Conservation (phyloP, 768 basidiomycete genomes). For the Trametes cubensis region DNA sequence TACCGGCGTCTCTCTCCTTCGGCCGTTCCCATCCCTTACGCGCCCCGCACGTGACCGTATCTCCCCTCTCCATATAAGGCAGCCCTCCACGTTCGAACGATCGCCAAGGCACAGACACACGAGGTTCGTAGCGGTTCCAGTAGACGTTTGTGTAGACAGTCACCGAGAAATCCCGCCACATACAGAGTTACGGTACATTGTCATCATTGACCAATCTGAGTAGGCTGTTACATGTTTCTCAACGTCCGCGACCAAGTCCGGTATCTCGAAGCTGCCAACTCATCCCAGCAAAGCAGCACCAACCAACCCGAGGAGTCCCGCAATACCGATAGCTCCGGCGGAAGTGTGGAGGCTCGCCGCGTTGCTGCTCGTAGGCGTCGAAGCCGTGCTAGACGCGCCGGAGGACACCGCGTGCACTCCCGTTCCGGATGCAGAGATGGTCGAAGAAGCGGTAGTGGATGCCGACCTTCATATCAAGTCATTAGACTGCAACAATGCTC, state of each 20-base stretch:
- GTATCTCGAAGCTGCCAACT: not conserved
- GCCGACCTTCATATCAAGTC: not conserved
- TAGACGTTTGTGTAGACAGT: too few relatives aligned
- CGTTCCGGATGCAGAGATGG: slow-evolving; percentile 24
- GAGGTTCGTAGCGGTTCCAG: not conserved
- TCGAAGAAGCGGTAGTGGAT: slow-evolving; percentile 12
- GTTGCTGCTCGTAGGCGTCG: slow-evolving; percentile 35
- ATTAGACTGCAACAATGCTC: not conserved
- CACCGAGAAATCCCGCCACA: not conserved
- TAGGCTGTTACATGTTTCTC: slow-evolving; percentile 11
- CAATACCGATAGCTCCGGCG: slow-evolving; percentile 45
- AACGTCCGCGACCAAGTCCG: not conserved
- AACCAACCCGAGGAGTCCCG: slow-evolving; percentile 52
- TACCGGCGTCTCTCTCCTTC: slow-evolving; percentile 5
- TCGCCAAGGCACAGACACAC: not conserved
- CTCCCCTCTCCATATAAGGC: slow-evolving; percentile 3
- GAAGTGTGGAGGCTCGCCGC: slow-evolving; percentile 35
- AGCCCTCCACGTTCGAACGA: not conserved
- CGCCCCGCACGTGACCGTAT: slow-evolving; percentile 25
- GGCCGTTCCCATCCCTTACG: slow-evolving; percentile 22
- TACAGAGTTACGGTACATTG: not conserved
- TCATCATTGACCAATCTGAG: not conserved
- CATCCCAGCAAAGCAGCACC: slow-evolving; percentile 48
- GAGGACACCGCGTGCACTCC: slow-evolving; percentile 13
- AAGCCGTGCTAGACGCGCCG: slow-evolving; percentile 9